Conservation (phyloP, 345 rosid species). For the Brassica rapa region DNA sequence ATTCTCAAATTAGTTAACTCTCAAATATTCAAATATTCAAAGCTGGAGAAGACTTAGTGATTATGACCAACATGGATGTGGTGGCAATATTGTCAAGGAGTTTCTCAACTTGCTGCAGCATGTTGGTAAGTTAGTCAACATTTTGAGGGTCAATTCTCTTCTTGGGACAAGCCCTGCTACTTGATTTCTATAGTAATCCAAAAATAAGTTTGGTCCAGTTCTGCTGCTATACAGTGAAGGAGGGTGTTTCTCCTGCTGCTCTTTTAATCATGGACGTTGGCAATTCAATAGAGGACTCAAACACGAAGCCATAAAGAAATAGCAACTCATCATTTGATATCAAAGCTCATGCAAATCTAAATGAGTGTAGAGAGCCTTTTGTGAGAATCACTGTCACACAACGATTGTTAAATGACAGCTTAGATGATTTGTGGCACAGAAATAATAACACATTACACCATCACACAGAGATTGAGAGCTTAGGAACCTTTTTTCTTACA, state of each 20-base stretch:
- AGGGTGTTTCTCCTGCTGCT: constrained; percentile 6
- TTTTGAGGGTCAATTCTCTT: constrained; percentile 13
- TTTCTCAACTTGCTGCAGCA: constrained; percentile 34
- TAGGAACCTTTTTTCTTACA: not conserved
- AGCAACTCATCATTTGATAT: not conserved
- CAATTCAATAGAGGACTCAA: not conserved
- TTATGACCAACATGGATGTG: not conserved
- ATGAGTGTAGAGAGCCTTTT: not conserved
- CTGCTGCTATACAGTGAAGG: constrained; percentile 1
- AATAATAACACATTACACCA: not conserved
- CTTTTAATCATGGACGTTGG: constrained; percentile 25
- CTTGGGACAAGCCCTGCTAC: constrained; percentile 28
- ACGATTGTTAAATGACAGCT: not conserved
- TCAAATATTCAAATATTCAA: not conserved
- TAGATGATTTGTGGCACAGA: not conserved
- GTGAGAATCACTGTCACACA: not conserved
- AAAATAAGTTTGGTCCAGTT: constrained; percentile 18
- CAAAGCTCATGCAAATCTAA: not conserved
- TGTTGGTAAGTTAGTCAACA: constrained; percentile 27
- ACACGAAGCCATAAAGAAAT: not conserved
- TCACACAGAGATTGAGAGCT: not conserved
- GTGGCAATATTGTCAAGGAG: constrained; percentile 27
- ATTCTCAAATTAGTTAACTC: not conserved
- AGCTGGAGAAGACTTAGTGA: too few species aligned
- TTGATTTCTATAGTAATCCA: constrained; percentile 22